Evolutionary conservation across 768 basidiomycete genomes (phyloP).

Genomic region (Boletus vermiculosoides): DNA sequence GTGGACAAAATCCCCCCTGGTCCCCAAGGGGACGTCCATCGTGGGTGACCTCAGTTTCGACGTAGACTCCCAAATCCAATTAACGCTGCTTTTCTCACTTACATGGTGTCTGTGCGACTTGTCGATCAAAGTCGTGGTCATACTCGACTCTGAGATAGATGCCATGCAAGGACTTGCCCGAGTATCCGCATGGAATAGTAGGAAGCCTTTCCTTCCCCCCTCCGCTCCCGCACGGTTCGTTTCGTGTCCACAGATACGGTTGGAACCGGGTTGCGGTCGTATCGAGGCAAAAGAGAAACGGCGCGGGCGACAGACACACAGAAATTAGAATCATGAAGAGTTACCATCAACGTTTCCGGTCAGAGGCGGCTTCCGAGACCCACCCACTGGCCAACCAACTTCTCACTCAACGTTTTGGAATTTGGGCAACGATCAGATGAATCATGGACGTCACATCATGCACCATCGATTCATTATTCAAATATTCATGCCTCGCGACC

Average conservation of each 20-base stretch:
- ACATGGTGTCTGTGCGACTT: background rate
- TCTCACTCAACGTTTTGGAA: background rate
- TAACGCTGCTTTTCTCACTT: background rate
- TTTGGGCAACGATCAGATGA: background rate
- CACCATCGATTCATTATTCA: too few species aligned
- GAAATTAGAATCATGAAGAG: background rate
- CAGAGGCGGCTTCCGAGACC: background rate
- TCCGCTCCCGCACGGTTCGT: background rate
- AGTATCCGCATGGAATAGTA: background rate
- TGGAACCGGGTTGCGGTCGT: background rate
- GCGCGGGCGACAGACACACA: background rate
- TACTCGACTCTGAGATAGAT: background rate
- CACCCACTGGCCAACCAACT: background rate
- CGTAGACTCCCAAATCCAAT: background rate
- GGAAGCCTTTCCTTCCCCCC: too few species aligned
- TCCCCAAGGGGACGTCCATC: background rate
- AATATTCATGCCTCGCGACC: background rate
- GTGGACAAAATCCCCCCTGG: background rate
- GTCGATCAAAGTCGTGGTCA: background rate
- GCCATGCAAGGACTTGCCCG: background rate
- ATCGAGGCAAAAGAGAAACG: background rate
- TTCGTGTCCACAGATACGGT: background rate
- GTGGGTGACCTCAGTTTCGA: background rate
- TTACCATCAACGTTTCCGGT: background rate
- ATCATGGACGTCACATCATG: too few species aligned